phyloP scores from a whole-genome alignment of 1,139 yeast genomes.

The Suhomyces anneliseae region DNA sequence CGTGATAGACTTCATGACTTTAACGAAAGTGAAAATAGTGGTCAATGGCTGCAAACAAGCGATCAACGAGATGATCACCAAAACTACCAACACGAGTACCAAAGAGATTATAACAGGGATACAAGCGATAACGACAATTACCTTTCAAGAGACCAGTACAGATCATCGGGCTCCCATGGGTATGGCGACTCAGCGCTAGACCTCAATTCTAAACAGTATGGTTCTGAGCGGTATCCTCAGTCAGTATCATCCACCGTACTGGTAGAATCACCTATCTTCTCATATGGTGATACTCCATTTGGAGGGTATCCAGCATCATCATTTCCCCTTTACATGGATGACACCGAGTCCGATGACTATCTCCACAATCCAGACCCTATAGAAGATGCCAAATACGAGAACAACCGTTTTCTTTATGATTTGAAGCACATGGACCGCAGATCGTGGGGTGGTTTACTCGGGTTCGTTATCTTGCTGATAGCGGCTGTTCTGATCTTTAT shows the following conservation, averaged over 20 bases:
- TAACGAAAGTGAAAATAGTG: background rate
- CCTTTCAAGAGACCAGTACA: no score
- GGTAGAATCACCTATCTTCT: background rate
- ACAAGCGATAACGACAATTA: no score
- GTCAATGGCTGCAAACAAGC: background rate
- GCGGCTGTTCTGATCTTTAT: slow-evolving; percentile 21
- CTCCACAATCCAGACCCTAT: slow-evolving; percentile 31
- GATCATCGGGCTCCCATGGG: no score
- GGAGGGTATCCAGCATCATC: slow-evolving; percentile 31
- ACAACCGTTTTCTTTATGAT: slow-evolving; percentile 26
- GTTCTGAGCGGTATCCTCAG: no score
- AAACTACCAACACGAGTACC: background rate
- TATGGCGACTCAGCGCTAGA: no score
- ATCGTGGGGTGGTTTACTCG: slow-evolving; percentile 21
- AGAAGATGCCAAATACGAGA: slow-evolving; percentile 29
- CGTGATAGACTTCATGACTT: background rate
- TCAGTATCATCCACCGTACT: background rate
- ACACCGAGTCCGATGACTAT: slow-evolving; percentile 29
- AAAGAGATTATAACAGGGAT: no score
- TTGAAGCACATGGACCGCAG: slow-evolving; percentile 24
- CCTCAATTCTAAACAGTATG: no score
- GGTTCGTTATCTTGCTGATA: slow-evolving; percentile 20
- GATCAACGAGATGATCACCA: background rate
- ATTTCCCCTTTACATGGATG: slow-evolving; percentile 29
- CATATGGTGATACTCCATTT: slow-evolving; percentile 19